Evolutionary conservation across 2,329 filamentous ascomycete species (phyloP).

Genomic region (Neophaeococcomyces aloes): DNA sequence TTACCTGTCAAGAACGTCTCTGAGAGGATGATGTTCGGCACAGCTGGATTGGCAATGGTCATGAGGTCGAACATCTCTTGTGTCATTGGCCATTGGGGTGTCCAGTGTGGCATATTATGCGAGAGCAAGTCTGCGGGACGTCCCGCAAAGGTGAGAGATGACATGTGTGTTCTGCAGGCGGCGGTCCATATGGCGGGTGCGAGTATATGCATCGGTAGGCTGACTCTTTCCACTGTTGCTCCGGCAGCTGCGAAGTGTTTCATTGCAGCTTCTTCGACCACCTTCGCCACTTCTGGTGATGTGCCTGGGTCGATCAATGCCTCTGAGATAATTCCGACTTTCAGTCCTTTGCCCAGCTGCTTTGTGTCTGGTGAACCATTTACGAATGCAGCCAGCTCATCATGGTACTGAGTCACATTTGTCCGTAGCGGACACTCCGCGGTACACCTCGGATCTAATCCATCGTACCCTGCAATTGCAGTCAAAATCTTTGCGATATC

Average conservation of each 20-base stretch:
- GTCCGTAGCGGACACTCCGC: slow-evolving; percentile 30
- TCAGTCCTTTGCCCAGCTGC: slow-evolving; percentile 31
- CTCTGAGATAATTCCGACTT: slow-evolving; percentile 39
- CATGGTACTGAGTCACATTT: slow-evolving; percentile 27
- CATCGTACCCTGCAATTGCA: slow-evolving; percentile 40
- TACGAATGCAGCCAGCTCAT: slow-evolving; percentile 18
- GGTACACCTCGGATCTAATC: slow-evolving; percentile 37
- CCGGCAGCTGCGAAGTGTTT: slow-evolving; percentile 32
- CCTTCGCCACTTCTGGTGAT: slow-evolving; percentile 28
- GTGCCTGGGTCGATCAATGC: slow-evolving; percentile 32
- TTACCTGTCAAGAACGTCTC: slow-evolving; percentile 25
- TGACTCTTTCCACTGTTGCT: slow-evolving; percentile 36
- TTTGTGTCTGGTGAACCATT: slow-evolving; percentile 2
- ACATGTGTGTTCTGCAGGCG: slow-evolving; percentile 27
- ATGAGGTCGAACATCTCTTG: slow-evolving; percentile 37
- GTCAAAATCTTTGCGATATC: slow-evolving; percentile 36
- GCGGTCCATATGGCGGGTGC: slow-evolving; percentile 42
- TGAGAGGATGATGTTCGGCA: slow-evolving; percentile 36
- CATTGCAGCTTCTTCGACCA: slow-evolving; percentile 29
- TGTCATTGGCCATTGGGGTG: slow-evolving; percentile 27
- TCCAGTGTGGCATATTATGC: slow-evolving; percentile 25
- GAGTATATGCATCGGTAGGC: slow-evolving; percentile 38
- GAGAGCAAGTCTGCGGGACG: slow-evolving; percentile 26
- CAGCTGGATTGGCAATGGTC: slow-evolving; percentile 35
- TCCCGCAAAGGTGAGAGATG: slow-evolving; percentile 24